Conservation (phyloP, 345 rosid genomes). For the Ceriops zippeliana region DNA sequence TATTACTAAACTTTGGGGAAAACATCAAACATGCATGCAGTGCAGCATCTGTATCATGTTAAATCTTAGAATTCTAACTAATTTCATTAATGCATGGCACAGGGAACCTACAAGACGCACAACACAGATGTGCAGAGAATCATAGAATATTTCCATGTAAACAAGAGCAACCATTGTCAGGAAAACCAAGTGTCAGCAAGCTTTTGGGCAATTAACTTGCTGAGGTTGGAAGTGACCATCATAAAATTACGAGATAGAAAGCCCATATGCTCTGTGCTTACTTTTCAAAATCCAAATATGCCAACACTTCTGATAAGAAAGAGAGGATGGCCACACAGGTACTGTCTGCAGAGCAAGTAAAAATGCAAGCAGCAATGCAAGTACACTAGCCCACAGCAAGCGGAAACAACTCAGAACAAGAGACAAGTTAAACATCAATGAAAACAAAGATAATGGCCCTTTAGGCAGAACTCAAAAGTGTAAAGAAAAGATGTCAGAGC, state of each 20-base stretch:
- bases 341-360: conserved; percentile 72
- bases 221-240: conserved; percentile 59
- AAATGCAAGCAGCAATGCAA: conserved; percentile 66
- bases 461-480: conserved; percentile 55
- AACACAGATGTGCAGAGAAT: conserved; percentile 66
- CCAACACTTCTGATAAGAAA: conserved; percentile 9
- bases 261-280: neutral
- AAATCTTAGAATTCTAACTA: neutral
- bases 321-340: conserved; percentile 41
- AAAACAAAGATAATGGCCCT: conserved; percentile 46
- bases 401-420: conserved; percentile 40
- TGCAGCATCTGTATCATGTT: neutral
- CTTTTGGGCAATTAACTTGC: conserved; percentile 75
- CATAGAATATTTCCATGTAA: conserved; percentile 67
- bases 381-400: conserved; percentile 43
- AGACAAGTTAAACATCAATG: conserved; percentile 37
- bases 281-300: conserved; percentile 4
- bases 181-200: conserved; percentile 59
- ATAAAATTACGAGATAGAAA: neutral
- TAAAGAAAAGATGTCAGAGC: conserved; percentile 57
- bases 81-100: conserved; percentile 21
- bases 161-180: conserved; percentile 46
- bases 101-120: conserved; percentile 66
- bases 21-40: neutral
- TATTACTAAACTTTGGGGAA: conserved; percentile 11